A percentile compares a stretch with the other conserved stretches of the same genome.
These are phyloP conservation scores for Stereum hirsutum DNA, from an alignment of 1,284 basidiomycete genomes.

Conservation along the genomic window DNA sequence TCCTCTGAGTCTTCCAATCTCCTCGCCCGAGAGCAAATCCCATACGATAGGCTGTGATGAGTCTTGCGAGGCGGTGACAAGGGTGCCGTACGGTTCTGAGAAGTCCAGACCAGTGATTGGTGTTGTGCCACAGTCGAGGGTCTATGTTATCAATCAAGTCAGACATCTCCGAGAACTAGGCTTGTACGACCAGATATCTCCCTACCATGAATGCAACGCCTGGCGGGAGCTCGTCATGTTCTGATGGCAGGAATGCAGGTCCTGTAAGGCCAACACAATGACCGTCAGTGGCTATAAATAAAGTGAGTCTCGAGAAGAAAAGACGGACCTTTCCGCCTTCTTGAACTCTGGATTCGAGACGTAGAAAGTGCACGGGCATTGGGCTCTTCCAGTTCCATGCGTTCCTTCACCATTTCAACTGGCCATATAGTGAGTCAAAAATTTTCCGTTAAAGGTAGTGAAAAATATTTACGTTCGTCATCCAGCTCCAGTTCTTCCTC, in stretches of 20 bases:
- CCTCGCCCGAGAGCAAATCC: conserved; percentile 77
- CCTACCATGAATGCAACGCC: conserved; percentile 95
- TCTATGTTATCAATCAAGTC: conserved; percentile 36
- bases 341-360: conserved; percentile 52
- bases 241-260: conserved; percentile 92
- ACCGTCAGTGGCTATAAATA: conserved; percentile 12
- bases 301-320: conserved; percentile 8
- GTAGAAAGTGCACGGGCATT: too few species aligned
- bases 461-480: conserved; percentile 67
- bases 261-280: conserved; percentile 42
- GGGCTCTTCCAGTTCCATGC: conserved; percentile 60
- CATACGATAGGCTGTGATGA: conserved; percentile 77
- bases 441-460: not conserved
- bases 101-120: conserved; percentile 91
- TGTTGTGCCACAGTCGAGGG: conserved; percentile 70
- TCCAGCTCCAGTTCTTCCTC: conserved; percentile 96
- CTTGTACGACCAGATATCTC: conserved; percentile 4
- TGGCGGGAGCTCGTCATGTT: conserved; percentile 92
- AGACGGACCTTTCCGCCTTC: conserved; percentile 62
- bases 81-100: conserved; percentile 91
- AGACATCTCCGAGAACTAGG: conserved; percentile 3
- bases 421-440: conserved; percentile 1
- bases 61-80: conserved; percentile 82
- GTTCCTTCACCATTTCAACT: conserved; percentile 86
- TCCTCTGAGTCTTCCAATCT: conserved; percentile 75